phyloP scores from a whole-genome alignment of 768 basidiomycete species.

The Leucogyrophana mollusca region DNA sequence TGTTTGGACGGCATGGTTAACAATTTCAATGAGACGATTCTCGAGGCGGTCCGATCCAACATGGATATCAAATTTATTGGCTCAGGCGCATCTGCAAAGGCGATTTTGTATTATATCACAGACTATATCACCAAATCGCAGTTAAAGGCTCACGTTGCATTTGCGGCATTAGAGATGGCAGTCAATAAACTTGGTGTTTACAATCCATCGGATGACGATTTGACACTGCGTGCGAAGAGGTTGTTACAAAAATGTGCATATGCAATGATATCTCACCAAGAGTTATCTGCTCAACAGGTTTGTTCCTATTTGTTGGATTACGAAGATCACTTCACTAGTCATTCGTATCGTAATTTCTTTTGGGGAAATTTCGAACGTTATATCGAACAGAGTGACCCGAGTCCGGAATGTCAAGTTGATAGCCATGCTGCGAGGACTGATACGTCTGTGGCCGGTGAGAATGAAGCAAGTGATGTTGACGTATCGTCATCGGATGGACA shows the following conservation, averaged over 20 bases:
- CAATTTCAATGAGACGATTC: conserved; percentile 40
- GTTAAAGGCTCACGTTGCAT: conserved; percentile 40
- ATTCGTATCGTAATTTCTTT: conserved; percentile 31
- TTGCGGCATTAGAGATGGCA: conserved; percentile 35
- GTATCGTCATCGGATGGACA: conserved; percentile 1
- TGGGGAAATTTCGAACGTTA: conserved; percentile 33
- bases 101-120: conserved; percentile 45
- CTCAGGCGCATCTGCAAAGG: conserved; percentile 40
- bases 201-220: conserved; percentile 14
- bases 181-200: conserved; percentile 26
- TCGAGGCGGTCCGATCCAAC: conserved; percentile 37
- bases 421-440: background rate
- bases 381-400: conserved; percentile 18
- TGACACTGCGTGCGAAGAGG: conserved; percentile 23
- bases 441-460: background rate
- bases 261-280: conserved; percentile 36
- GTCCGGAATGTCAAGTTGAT: conserved; percentile 23
- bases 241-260: conserved; percentile 38
- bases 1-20: conserved; percentile 41
- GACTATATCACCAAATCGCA: conserved; percentile 48
- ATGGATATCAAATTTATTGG: conserved; percentile 49
- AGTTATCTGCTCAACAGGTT: conserved; percentile 39
- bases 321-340: conserved; percentile 38
- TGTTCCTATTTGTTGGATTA: conserved; percentile 31
- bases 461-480: background rate